Conservation (phyloP, 108 stramenopile genomes). For the Cylindrotheca fusiformis region DNA sequence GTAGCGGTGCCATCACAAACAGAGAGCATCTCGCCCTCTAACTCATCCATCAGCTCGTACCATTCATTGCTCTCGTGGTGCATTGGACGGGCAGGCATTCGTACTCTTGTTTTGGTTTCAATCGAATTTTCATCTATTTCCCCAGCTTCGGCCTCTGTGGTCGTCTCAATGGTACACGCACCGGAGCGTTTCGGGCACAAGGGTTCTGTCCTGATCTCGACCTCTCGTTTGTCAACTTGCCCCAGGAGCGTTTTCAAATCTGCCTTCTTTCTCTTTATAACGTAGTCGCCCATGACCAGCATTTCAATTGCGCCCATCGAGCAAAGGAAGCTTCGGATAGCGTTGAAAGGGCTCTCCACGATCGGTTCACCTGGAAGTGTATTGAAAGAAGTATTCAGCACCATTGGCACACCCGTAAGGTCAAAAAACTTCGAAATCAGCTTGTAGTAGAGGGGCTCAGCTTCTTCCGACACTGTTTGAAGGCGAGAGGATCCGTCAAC, state of each 20-base stretch:
- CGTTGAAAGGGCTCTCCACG: slow-evolving; percentile 88
- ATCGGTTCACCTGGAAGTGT: slow-evolving; percentile 90
- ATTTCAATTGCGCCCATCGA: slow-evolving; percentile 85
- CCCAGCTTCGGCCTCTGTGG: slow-evolving; percentile 39
- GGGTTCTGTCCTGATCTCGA: slow-evolving; percentile 42
- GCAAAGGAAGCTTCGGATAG: slow-evolving; percentile 79
- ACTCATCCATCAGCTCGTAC: slow-evolving; percentile 74
- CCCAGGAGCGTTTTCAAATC: slow-evolving; percentile 66
- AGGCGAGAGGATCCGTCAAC: slow-evolving; percentile 93
- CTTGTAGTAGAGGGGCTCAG: slow-evolving; percentile 79
- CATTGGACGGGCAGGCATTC: slow-evolving; percentile 82
- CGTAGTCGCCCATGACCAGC: slow-evolving; percentile 83
- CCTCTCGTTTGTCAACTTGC: slow-evolving; percentile 44
- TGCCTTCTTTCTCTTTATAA: slow-evolving; percentile 69
- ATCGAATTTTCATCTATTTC: slow-evolving; percentile 34
- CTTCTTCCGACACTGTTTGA: slow-evolving; percentile 86
- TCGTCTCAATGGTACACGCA: slow-evolving; percentile 52
- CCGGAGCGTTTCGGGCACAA: slow-evolving; percentile 64
- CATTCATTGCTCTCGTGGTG: slow-evolving; percentile 65
- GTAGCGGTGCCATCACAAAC: slow-evolving; percentile 71
- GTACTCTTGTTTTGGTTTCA: slow-evolving; percentile 53
- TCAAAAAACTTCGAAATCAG: slow-evolving; percentile 82
- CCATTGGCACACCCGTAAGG: slow-evolving; percentile 91
- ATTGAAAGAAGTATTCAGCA: slow-evolving; percentile 96
- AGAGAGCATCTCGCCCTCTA: slow-evolving; percentile 79